Evolutionary conservation across 2,329 filamentous ascomycete species (phyloP).

Genomic region (Talaromyces piceae): DNA sequence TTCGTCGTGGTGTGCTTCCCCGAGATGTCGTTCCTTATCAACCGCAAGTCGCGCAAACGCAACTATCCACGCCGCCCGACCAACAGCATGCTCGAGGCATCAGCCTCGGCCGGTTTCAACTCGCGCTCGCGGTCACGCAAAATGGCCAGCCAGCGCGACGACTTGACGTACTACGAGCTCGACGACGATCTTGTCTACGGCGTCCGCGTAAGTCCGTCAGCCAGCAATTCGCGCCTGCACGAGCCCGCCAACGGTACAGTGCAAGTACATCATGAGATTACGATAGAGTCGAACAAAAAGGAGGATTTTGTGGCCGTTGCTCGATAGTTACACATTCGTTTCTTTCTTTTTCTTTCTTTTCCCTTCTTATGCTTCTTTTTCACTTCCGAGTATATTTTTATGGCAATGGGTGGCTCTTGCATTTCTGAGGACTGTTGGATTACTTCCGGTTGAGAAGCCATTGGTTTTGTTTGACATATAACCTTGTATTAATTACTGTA

Average conservation of each 20-base stretch:
- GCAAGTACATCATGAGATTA: constrained; percentile 12
- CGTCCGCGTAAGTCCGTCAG: constrained; percentile 9
- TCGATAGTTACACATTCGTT: not conserved
- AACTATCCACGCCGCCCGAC: constrained; percentile 6
- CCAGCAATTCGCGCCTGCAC: constrained; percentile 11
- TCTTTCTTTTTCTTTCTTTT: not conserved
- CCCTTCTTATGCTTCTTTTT: not conserved
- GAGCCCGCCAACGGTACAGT: constrained; percentile 11
- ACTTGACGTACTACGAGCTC: constrained; percentile 10
- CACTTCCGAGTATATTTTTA: not conserved
- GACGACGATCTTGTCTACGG: constrained; percentile 11
- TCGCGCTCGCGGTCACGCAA: constrained; percentile 10
- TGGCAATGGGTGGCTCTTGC: not conserved
- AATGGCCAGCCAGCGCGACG: constrained; percentile 5
- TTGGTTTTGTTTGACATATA: too few relatives aligned
- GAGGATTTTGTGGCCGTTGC: constrained; percentile 9
- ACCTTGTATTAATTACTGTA: too few relatives aligned
- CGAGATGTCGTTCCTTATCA: constrained; percentile 10
- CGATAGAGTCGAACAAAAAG: constrained; percentile 10
- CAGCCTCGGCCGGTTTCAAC: not conserved
- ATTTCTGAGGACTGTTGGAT: not conserved
- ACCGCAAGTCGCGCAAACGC: constrained; percentile 2
- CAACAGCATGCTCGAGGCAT: not conserved
- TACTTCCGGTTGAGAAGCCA: too few relatives aligned
- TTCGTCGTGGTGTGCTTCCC: constrained; percentile 12